Percentiles rank a stretch among this genome's conserved stretches.
These are phyloP conservation scores for Hydrangea macrophylla DNA, from an alignment of 148 eudicot genomes.

Conservation along the genomic window DNA sequence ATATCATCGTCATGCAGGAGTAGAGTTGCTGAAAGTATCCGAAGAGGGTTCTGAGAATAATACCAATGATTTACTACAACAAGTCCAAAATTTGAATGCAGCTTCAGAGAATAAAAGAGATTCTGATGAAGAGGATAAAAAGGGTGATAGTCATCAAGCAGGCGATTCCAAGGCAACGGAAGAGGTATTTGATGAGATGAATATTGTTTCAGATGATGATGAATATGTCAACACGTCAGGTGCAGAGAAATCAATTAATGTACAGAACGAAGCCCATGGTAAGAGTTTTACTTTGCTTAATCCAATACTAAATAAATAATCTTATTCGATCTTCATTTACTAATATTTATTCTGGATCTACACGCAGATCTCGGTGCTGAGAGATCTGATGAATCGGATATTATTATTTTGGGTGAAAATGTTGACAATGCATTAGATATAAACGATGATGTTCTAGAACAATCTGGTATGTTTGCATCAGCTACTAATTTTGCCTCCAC, in stretches of 20 bases:
- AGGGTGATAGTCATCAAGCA: background rate
- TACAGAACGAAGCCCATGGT: slow-evolving; percentile 10
- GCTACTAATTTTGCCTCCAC: background rate
- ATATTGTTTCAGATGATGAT: background rate
- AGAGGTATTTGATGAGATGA: slow-evolving; percentile 6
- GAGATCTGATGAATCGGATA: slow-evolving; percentile 6
- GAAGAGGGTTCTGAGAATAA: slow-evolving; percentile 21
- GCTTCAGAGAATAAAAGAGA: slow-evolving; percentile 3
- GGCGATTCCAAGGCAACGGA: background rate
- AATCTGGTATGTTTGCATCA: slow-evolving; percentile 15
- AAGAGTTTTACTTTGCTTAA: background rate
- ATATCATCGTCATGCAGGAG: slow-evolving; percentile 18
- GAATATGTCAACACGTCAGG: background rate
- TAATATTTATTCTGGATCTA: background rate
- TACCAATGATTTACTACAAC: slow-evolving; percentile 5
- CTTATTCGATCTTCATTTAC: background rate
- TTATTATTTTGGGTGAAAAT: background rate
- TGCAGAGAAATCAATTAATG: background rate
- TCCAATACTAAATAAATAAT: background rate
- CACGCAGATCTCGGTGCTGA: slow-evolving; percentile 14
- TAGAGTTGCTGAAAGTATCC: slow-evolving; percentile 9
- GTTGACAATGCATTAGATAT: background rate
- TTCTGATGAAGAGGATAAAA: slow-evolving; percentile 1
- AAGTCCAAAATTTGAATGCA: slow-evolving; percentile 2
- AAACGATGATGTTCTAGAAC: background rate